A percentile compares a stretch with the other conserved stretches of the same genome.
These are phyloP conservation scores for Magnaporthiopsis rhizophila DNA, from an alignment of 2,329 filamentous ascomycete genomes.

Conservation along the genomic window DNA sequence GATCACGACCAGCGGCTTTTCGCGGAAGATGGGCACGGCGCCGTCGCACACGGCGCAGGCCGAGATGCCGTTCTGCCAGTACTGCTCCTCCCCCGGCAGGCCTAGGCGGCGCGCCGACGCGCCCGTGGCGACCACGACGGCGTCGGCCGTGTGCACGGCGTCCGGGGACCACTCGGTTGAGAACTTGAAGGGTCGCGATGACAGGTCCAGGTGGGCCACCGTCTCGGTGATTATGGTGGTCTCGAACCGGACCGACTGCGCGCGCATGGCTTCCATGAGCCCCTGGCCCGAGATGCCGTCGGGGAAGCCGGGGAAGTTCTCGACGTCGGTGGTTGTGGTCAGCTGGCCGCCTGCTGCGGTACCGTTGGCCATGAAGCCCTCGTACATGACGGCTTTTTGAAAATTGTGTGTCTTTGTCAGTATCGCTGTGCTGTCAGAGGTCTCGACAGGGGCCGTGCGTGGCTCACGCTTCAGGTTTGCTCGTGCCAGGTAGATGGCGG, in stretches of 20 bases:
- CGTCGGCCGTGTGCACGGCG: constrained; percentile 79
- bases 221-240: constrained; percentile 92
- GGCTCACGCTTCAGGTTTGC: constrained; percentile 77
- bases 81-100: constrained; percentile 83
- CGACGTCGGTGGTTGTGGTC: constrained; percentile 95
- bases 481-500: constrained; percentile 89
- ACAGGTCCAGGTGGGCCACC: constrained; percentile 79
- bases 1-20: constrained; percentile 92
- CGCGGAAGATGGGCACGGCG: constrained; percentile 92
- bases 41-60: constrained; percentile 97
- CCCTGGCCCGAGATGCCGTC: constrained; percentile 78
- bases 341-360: constrained; percentile 94
- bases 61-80: constrained; percentile 95
- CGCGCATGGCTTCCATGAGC: constrained; percentile 93
- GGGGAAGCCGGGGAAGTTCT: constrained; percentile 96
- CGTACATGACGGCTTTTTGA: constrained; percentile 68
- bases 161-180: constrained; percentile 84
- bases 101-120: constrained; percentile 80
- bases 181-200: constrained; percentile 79
- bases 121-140: constrained; percentile 89
- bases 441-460: background rate
- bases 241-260: constrained; percentile 84
- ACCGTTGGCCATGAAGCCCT: constrained; percentile 95
- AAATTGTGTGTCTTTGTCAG: background rate
- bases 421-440: constrained; percentile 4